Evolutionary conservation across 805 yeast genomes (phyloP).

Genomic region (Kuraishia borneana): DNA sequence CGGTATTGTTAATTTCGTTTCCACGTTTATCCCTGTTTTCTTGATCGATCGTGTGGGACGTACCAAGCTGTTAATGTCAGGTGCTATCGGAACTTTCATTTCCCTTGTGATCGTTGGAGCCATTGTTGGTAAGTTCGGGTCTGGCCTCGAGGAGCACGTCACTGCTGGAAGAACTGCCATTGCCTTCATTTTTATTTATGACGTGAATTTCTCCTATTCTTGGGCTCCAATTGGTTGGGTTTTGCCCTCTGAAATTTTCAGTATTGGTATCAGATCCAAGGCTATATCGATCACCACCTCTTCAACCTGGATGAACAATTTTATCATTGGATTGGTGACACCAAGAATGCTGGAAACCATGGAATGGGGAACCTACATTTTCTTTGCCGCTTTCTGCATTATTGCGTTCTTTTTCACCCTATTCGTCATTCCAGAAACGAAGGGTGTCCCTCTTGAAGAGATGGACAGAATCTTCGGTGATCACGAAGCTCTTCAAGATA

Average conservation of each 20-base stretch:
- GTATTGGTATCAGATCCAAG: conserved; percentile 52
- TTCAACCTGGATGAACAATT: conserved; percentile 20
- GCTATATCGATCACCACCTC: conserved; percentile 43
- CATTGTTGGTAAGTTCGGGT: conserved; percentile 13
- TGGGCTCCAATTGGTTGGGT: conserved; percentile 38
- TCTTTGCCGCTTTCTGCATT: conserved; percentile 5
- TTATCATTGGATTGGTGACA: conserved; percentile 23
- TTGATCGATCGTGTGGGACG: conserved; percentile 13
- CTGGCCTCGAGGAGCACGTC: conserved; percentile 8
- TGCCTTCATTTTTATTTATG: conserved; percentile 16
- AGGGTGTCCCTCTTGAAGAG: conserved; percentile 29
- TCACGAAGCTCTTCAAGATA: background rate
- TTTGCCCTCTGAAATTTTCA: conserved; percentile 35
- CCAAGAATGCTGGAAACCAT: conserved; percentile 14
- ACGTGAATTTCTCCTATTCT: conserved; percentile 13
- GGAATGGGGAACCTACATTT: conserved; percentile 13
- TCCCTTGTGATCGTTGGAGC: conserved; percentile 11
- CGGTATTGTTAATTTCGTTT: conserved; percentile 14
- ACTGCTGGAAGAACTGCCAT: conserved; percentile 16
- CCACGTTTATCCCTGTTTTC: conserved; percentile 9
- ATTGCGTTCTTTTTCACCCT: background rate
- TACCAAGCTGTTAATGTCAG: conserved; percentile 9
- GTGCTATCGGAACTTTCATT: conserved; percentile 6
- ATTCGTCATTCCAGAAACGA: conserved; percentile 30
- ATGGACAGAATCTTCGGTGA: conserved; percentile 2